A percentile compares a stretch with the other conserved stretches of the same genome.
phyloP scores from a whole-genome alignment of 192 early-diverging fungal genomes.

The Pilaira anomala region DNA sequence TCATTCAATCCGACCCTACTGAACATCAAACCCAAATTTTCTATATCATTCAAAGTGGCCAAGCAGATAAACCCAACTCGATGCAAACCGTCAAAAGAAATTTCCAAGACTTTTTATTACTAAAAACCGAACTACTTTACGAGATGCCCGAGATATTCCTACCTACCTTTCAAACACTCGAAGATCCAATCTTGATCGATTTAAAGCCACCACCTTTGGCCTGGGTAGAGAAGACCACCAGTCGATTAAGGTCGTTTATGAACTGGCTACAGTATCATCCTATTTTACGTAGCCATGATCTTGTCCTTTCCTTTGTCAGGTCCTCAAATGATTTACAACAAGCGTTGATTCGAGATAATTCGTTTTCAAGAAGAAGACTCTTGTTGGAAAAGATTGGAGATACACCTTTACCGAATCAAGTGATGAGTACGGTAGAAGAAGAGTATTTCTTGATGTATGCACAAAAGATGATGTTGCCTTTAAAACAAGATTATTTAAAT shows the following conservation, averaged over 20 bases:
- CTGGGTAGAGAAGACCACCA: slow-evolving; percentile 26
- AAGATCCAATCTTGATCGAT: slow-evolving; percentile 37
- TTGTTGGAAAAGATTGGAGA: slow-evolving; percentile 41
- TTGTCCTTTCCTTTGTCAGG: slow-evolving; percentile 45
- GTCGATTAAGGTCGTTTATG: slow-evolving; percentile 41
- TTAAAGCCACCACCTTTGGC: slow-evolving; percentile 38
- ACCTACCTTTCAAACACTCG: slow-evolving; percentile 38
- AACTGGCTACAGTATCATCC: slow-evolving; percentile 42
- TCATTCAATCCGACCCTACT: neutral
- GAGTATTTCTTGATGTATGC: slow-evolving; percentile 42
- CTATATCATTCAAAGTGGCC: slow-evolving; percentile 44
- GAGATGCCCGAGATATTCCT: slow-evolving; percentile 45
- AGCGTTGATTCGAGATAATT: slow-evolving; percentile 34
- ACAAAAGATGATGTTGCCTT: slow-evolving; percentile 32
- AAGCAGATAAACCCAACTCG: slow-evolving; percentile 21
- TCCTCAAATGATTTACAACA: slow-evolving; percentile 34
- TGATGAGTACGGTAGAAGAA: slow-evolving; percentile 34
- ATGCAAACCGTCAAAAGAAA: slow-evolving; percentile 42
- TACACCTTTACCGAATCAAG: slow-evolving; percentile 24
- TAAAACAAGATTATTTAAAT: slow-evolving; percentile 28
- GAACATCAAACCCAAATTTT: neutral
- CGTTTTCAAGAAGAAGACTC: slow-evolving; percentile 39
- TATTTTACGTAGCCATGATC: slow-evolving; percentile 39
- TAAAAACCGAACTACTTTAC: slow-evolving; percentile 36
- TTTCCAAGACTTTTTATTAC: slow-evolving; percentile 45